Evolutionary conservation across 2,329 filamentous ascomycete species (phyloP).

Genomic region (Tolypocladium inflatum): DNA sequence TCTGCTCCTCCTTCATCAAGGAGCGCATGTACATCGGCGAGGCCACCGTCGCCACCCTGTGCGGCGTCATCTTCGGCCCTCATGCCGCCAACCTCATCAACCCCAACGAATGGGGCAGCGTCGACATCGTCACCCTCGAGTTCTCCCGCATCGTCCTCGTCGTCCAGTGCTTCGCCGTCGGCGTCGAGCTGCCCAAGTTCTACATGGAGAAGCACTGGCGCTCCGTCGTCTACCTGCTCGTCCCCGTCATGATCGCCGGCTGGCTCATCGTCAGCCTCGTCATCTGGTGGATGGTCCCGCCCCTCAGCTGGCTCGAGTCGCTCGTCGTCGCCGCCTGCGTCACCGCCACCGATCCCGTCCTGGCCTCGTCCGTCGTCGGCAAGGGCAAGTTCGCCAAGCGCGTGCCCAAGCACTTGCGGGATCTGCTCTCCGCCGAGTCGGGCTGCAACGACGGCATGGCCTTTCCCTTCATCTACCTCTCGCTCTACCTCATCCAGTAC

Average conservation of each 20-base stretch:
- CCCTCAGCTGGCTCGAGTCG: constrained; percentile 81
- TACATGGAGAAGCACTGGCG: constrained; percentile 99
- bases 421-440: constrained; percentile 89
- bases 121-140: constrained; percentile 79
- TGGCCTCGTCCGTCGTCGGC: constrained; percentile 94
- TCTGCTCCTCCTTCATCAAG: constrained; percentile 96
- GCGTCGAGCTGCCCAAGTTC: constrained; percentile 79
- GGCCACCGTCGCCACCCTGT: constrained; percentile 85
- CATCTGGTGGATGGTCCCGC: constrained; percentile 80
- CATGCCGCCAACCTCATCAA: constrained; percentile 75
- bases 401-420: constrained; percentile 93
- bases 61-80: constrained; percentile 82
- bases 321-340: constrained; percentile 85
- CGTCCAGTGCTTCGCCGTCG: constrained; percentile 86
- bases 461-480: constrained; percentile 93
- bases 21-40: constrained; percentile 98
- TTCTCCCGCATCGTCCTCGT: constrained; percentile 85
- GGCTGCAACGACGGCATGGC: constrained; percentile 99
- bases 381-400: constrained; percentile 98
- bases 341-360: constrained; percentile 91
- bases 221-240: constrained; percentile 76
- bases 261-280: constrained; percentile 91
- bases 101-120: constrained; percentile 67
- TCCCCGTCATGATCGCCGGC: constrained; percentile 96
- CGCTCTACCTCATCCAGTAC: constrained; percentile 82